phyloP scores from a whole-genome alignment of 2,329 filamentous ascomycete species.

The Calonectria pauciramosa region DNA sequence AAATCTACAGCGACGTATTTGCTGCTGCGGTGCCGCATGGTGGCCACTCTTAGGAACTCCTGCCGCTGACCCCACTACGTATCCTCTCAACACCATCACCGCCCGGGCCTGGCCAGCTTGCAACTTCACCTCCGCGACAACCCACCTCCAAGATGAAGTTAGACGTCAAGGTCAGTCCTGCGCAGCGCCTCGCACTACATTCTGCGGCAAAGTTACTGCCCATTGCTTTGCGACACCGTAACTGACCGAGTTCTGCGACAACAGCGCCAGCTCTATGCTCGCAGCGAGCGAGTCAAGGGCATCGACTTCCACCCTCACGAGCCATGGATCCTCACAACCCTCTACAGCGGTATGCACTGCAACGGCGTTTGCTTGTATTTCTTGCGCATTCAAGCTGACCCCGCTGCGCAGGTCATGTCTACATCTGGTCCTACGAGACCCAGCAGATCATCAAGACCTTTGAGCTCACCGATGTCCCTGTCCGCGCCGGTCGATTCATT shows the following conservation, averaged over 20 bases:
- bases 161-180: conserved; percentile 57
- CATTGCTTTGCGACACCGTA: conserved; percentile 34
- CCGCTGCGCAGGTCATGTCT: conserved; percentile 84
- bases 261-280: conserved; percentile 70
- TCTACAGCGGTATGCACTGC: conserved; percentile 85
- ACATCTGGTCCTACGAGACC: conserved; percentile 99
- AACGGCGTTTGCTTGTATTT: not conserved
- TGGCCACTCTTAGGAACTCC: conserved; percentile 43
- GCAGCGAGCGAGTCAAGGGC: conserved; percentile 95
- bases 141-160: conserved; percentile 55
- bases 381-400: conserved; percentile 25
- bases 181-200: not conserved
- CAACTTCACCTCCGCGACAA: conserved; percentile 45
- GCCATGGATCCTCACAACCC: conserved; percentile 95
- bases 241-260: conserved; percentile 43
- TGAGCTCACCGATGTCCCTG: conserved; percentile 97
- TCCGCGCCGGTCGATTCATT: conserved; percentile 95
- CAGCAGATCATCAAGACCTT: conserved; percentile 99
- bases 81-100: conserved; percentile 45
- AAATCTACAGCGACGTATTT: conserved; percentile 21
- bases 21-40: conserved; percentile 40
- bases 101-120: conserved; percentile 47
- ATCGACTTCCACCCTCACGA: conserved; percentile 98
- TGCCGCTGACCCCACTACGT: conserved; percentile 45
- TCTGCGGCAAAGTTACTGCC: not conserved